A percentile compares a stretch with the other conserved stretches of the same genome.
Conservation (phyloP, 2,329 filamentous ascomycete species). For the Corniculantispora saksenae region DNA sequence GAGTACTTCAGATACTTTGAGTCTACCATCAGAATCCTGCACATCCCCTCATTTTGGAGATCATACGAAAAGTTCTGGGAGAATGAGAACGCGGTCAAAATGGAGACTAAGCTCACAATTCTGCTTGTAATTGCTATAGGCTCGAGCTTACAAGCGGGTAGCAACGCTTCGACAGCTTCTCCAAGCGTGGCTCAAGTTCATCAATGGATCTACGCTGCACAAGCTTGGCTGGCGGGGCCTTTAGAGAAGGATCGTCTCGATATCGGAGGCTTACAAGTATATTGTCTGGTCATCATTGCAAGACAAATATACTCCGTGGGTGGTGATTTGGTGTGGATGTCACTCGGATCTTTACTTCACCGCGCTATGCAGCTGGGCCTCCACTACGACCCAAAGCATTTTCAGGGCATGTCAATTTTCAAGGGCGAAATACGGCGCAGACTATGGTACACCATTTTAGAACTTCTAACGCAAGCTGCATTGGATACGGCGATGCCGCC, state of each 20-base stretch:
- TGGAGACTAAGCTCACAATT: conserved; percentile 35
- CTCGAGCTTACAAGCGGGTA: conserved; percentile 27
- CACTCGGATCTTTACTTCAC: conserved; percentile 41
- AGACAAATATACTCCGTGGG: conserved; percentile 44
- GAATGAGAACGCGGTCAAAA: conserved; percentile 27
- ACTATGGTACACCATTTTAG: conserved; percentile 46
- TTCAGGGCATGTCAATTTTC: conserved; percentile 36
- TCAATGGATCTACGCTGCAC: conserved; percentile 43
- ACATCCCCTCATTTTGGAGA: conserved; percentile 51
- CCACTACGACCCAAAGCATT: conserved; percentile 43
- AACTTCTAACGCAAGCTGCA: conserved; percentile 40
- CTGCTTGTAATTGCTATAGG: conserved; percentile 44
- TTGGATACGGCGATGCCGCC: conserved; percentile 42
- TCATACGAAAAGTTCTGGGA: conserved; percentile 52
- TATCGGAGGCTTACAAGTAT: conserved; percentile 39
- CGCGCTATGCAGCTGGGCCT: conserved; percentile 48
- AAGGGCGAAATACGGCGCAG: conserved; percentile 42
- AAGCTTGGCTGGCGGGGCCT: conserved; percentile 43
- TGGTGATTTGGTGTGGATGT: conserved; percentile 44
- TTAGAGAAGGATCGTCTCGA: conserved; percentile 33
- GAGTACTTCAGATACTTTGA: conserved; percentile 53
- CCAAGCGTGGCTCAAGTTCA: conserved; percentile 25
- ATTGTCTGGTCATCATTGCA: conserved; percentile 40
- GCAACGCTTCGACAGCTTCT: neutral
- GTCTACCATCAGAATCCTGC: conserved; percentile 52